Base-by-base conservation (phyloP, 2,329 filamentous ascomycete genomes). In the Pseudogymnoascus sp. region DNA sequence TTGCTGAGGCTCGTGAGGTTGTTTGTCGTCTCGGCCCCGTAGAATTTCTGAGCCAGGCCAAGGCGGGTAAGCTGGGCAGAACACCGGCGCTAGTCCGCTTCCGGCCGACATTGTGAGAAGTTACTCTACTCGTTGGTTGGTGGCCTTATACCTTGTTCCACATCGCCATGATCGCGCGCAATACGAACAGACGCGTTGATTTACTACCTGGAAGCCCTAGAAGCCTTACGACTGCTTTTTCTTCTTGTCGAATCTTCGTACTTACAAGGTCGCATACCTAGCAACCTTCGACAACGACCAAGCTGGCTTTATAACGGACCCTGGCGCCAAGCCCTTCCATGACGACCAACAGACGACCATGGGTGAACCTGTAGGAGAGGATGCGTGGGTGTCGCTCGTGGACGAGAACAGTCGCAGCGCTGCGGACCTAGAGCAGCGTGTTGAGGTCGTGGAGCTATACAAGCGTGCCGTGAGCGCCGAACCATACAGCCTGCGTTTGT, bases 361-460 rank as follows among this genome's bases (percentile, higher is more conserved):
- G 71, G 58, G 68, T n/a, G 69, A 72, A 62, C 86, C 88, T 50
- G 79, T 91, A 66, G 88, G 88, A 68, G 89, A 94, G 77, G 84
- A 88, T 63, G 82, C 82, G 71, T 94, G 89, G 89, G 74, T 88
- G 67, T 87, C 88, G 68, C 89, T 88, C 74, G 81, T 93, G 66
- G 84, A 89, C 64, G 89, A 92, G 73, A 83, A 88, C 67, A 83
- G 81, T 62, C 77, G 81, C 74, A 76, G 78, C 75, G 77, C 87
- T 70, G 71, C 77, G 70, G 76, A 86, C 71, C 74, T 89, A 61
- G 87, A 91, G 64, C 81, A 84, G 68, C 84, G 87, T 67, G 81
- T 90, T 71, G 79, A 81, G 64, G 79, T 90, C 57, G 80, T 92
- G 70, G 89, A 93, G 72, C 75, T 88, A 47, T 91, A 85, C 74